Evolutionary conservation across 495 filamentous ascomycete genomes (phyloP).

Genomic region (Penicillium lagena): DNA sequence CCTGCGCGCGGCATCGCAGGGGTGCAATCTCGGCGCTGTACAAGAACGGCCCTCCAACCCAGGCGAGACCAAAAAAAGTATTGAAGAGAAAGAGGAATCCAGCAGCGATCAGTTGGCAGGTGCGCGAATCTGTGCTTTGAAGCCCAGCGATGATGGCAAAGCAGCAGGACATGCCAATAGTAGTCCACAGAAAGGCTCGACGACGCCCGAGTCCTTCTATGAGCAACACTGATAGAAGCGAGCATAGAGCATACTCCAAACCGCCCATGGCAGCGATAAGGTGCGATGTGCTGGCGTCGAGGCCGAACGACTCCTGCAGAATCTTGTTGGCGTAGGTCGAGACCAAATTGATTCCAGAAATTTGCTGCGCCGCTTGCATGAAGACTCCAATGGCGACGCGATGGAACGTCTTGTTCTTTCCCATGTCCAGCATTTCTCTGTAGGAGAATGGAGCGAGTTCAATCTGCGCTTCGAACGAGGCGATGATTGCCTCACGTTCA

Average conservation of each 20-base stretch:
- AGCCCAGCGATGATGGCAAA: background rate
- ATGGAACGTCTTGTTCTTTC: constrained; percentile 1
- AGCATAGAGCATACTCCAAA: constrained; percentile 1
- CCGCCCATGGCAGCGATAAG: constrained; percentile 2
- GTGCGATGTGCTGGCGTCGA: background rate
- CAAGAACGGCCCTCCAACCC: no score
- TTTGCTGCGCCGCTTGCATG: constrained; percentile 2
- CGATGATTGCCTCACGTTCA: constrained; percentile 2
- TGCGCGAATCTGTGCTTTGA: background rate
- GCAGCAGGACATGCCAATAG: background rate
- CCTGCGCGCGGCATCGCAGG: no score
- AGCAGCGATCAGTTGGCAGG: no score
- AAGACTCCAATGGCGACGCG: constrained; percentile 1
- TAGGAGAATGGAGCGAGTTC: background rate
- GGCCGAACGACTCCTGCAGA: background rate
- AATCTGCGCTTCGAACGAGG: constrained; percentile 2
- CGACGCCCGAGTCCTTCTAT: no score
- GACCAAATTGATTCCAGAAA: constrained; percentile 5
- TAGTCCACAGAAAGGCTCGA: no score
- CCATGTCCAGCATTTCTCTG: constrained; percentile 1
- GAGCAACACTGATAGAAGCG: background rate
- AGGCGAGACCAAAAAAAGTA: no score
- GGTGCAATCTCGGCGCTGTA: no score
- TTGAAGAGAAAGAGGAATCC: no score
- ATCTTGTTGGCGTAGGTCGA: constrained; percentile 2